phyloP scores from a whole-genome alignment of 1,139 yeast species.

The Suhomyces yuchorum region DNA sequence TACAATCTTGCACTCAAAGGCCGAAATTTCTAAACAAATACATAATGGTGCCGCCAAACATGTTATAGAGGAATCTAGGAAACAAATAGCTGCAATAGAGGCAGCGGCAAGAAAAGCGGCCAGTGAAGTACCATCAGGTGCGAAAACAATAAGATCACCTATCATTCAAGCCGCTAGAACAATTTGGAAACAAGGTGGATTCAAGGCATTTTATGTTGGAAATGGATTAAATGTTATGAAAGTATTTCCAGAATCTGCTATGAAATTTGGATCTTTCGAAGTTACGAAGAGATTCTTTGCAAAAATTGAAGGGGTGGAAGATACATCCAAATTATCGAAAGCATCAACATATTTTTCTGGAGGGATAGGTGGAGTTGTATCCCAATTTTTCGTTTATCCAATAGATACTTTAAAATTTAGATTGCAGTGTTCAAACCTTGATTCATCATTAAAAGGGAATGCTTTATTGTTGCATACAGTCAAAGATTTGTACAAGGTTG shows the following conservation, averaged over 20 bases:
- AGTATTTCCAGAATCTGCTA: conserved; percentile 96
- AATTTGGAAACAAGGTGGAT: conserved; percentile 86
- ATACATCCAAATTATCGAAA: conserved; percentile 71
- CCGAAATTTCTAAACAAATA: conserved; percentile 48
- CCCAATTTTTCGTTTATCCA: conserved; percentile 92
- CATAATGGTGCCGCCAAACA: conserved; percentile 39
- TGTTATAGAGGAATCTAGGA: conserved; percentile 41
- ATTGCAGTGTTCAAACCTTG: conserved; percentile 75
- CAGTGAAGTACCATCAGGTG: conserved; percentile 22
- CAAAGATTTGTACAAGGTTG: conserved; percentile 71
- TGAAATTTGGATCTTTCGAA: conserved; percentile 95
- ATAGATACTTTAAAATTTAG: conserved; percentile 92
- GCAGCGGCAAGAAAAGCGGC: conserved; percentile 18
- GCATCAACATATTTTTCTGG: conserved; percentile 87
- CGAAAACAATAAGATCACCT: conserved; percentile 61
- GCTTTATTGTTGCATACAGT: conserved; percentile 67
- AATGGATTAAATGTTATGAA: conserved; percentile 91
- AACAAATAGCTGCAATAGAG: conserved; percentile 30
- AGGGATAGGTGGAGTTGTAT: conserved; percentile 92
- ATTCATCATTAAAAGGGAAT: conserved; percentile 60
- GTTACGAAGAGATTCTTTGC: conserved; percentile 78
- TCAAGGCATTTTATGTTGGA: conserved; percentile 87
- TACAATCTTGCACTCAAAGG: conserved; percentile 61
- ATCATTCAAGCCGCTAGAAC: conserved; percentile 77
- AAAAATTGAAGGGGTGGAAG: conserved; percentile 73